Evolutionary conservation across 495 filamentous ascomycete genomes (phyloP).

Genomic region (Neurospora sp.): DNA sequence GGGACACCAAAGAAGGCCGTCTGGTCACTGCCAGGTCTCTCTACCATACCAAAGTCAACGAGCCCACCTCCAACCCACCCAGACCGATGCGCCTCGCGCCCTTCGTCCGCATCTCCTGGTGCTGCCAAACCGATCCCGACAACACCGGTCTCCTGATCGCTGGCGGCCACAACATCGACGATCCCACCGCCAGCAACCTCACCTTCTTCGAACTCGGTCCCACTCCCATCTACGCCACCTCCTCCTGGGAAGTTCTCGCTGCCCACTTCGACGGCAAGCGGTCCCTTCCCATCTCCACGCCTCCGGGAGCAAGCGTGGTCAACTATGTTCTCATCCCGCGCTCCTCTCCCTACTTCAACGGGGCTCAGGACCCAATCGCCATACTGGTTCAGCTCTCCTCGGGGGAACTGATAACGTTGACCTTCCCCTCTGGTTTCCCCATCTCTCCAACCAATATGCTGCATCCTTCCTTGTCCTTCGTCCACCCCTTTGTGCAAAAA

Average conservation of each 20-base stretch:
- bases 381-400: conserved; percentile 68
- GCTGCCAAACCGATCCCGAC: conserved; percentile 70
- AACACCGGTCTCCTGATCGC: conserved; percentile 84
- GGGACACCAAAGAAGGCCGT: conserved; percentile 88
- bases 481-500: conserved; percentile 77
- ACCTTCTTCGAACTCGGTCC: conserved; percentile 82
- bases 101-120: conserved; percentile 74
- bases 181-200: conserved; percentile 54
- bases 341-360: conserved; percentile 70
- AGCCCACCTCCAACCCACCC: conserved; percentile 29
- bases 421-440: conserved; percentile 82
- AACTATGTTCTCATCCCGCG: conserved; percentile 79
- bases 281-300: conserved; percentile 61
- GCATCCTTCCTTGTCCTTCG: conserved; percentile 69
- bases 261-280: conserved; percentile 66
- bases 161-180: conserved; percentile 58
- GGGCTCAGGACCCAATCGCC: conserved; percentile 82
- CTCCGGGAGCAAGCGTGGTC: conserved; percentile 66
- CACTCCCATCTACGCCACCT: conserved; percentile 84
- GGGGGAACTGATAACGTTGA: conserved; percentile 79
- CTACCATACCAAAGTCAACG: conserved; percentile 58
- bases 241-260: conserved; percentile 71
- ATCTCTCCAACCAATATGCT: conserved; percentile 87
- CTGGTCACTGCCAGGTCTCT: conserved; percentile 75
- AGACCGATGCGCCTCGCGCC: conserved; percentile 43